phyloP scores from a whole-genome alignment of 2,329 filamentous ascomycete species.

The Torrubiella hemipterigena region DNA sequence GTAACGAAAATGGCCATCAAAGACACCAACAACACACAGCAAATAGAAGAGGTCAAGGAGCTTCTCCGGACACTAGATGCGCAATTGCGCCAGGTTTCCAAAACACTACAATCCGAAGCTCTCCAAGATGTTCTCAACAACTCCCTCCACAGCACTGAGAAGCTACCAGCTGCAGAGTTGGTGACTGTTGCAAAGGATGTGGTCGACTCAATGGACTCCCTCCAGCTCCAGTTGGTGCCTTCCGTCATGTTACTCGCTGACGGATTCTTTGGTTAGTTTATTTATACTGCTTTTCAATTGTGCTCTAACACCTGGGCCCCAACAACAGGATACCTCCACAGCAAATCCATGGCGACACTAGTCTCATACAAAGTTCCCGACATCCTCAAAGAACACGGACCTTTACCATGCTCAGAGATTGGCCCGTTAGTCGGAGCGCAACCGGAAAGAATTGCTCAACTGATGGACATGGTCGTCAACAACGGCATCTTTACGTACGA shows the following conservation, averaged over 20 bases:
- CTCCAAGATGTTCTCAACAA: too few relatives aligned
- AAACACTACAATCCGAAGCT: too few relatives aligned
- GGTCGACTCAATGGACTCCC: too few relatives aligned
- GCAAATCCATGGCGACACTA: conserved; percentile 17
- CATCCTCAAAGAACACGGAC: conserved; percentile 10
- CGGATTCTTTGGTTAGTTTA: conserved; percentile 10
- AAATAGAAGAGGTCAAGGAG: too few relatives aligned
- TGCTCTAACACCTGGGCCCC: background rate
- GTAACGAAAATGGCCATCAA: too few relatives aligned
- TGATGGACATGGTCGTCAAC: conserved; percentile 18
- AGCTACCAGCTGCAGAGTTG: too few relatives aligned
- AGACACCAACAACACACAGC: too few relatives aligned
- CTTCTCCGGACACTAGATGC: too few relatives aligned
- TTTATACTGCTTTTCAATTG: conserved; percentile 1
- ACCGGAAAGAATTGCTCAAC: conserved; percentile 17
- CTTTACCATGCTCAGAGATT: conserved; percentile 9
- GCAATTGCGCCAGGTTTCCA: too few relatives aligned
- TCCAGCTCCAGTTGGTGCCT: conserved; percentile 8
- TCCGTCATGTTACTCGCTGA: conserved; percentile 9
- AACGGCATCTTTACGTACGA: conserved; percentile 23
- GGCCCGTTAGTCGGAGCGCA: conserved; percentile 11
- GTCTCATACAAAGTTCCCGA: conserved; percentile 19
- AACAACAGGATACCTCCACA: conserved; percentile 12
- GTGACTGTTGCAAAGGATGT: too few relatives aligned
- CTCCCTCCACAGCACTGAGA: too few relatives aligned